Base-by-base conservation (phyloP, 2,329 filamentous ascomycete species). In the Colletotrichum eleusines region DNA sequence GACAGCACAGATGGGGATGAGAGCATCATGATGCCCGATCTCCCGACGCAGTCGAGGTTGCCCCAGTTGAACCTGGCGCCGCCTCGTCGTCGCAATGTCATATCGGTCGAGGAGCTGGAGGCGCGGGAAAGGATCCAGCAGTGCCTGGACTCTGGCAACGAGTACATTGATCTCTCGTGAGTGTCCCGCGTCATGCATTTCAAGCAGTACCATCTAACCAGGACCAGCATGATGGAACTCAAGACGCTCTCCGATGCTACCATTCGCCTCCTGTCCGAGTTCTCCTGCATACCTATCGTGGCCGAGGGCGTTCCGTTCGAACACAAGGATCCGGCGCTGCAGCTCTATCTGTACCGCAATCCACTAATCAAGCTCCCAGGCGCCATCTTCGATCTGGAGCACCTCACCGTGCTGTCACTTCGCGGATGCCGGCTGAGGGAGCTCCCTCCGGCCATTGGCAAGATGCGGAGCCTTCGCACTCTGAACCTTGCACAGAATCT, bases 401-500 rank as follows among this genome's bases (percentile, higher is more conserved):
- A 89, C 74, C 81, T 94, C 38, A 90, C 88, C 0, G 87, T 90
- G 20, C 84, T 94, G 16, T 92, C 87, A 74, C 82, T 94, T 20
- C 88, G 92, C 44, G 87, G 85, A 71, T 93, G 93, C 75, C 78
- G 84, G 31, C 83, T 94, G 18, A 81, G 80, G 0, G 87, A 91
- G 75, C 80, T 94, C 2, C 89, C 92, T 1, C 82, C 88, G 0
- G 83, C 84, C 4, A 88, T 94, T 59, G 83, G 82, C 28, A 86
- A 86, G 40, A 82, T 94, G 8, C 77, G 77, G 5, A 89, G 89
- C 69, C 83, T 94, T 5, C 81, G 82, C 61, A 85, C 89, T 61
- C 85, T 94, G 48, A 93, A 93, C 74, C 75, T 94, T 11, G 88
- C 90, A 0, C 87, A 91, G 63, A 94, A 93, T 72, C 79, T 81